Conservation (phyloP, 2,329 filamentous ascomycete species). For the Xylariaceae sp. region DNA sequence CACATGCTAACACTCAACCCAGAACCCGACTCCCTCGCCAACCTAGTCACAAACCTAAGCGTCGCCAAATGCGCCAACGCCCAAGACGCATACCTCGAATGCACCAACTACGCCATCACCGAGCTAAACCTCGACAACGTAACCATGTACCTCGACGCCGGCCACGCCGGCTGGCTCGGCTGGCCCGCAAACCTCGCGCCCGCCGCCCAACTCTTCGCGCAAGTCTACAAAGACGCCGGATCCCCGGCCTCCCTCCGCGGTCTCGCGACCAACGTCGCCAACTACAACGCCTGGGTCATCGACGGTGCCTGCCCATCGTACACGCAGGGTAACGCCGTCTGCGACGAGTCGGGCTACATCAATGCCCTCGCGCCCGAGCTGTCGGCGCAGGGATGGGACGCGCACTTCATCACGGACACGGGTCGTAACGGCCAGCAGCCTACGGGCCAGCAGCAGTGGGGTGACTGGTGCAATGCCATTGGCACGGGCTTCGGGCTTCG, state of each 20-base stretch:
- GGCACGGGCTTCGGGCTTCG: conserved; percentile 53
- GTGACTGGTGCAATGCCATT: conserved; percentile 57
- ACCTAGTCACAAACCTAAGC: conserved; percentile 52
- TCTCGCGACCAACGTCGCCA: conserved; percentile 54
- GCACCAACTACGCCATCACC: conserved; percentile 47
- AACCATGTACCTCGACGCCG: conserved; percentile 53
- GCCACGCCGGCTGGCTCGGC: conserved; percentile 55
- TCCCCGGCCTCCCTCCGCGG: conserved; percentile 47
- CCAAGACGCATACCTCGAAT: conserved; percentile 43
- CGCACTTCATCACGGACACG: conserved; percentile 33
- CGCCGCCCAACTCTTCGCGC: conserved; percentile 43
- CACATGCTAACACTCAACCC: conserved; percentile 24
- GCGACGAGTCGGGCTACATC: conserved; percentile 53
- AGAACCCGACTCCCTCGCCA: conserved; percentile 56
- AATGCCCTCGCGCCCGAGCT: conserved; percentile 61
- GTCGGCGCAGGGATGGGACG: conserved; percentile 40
- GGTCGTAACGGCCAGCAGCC: conserved; percentile 41
- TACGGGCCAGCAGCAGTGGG: conserved; percentile 50
- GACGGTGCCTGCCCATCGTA: conserved; percentile 38
- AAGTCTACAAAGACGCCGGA: conserved; percentile 47
- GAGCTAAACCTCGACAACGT: conserved; percentile 52
- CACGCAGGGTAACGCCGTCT: conserved; percentile 41
- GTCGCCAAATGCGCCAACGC: conserved; percentile 47
- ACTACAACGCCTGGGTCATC: conserved; percentile 49
- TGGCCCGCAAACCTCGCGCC: conserved; percentile 50